A percentile compares a stretch with the other conserved stretches of the same genome.
These are phyloP conservation scores for Fusarium tupiense DNA, from an alignment of 2,329 filamentous ascomycete genomes.

Conservation along the genomic window DNA sequence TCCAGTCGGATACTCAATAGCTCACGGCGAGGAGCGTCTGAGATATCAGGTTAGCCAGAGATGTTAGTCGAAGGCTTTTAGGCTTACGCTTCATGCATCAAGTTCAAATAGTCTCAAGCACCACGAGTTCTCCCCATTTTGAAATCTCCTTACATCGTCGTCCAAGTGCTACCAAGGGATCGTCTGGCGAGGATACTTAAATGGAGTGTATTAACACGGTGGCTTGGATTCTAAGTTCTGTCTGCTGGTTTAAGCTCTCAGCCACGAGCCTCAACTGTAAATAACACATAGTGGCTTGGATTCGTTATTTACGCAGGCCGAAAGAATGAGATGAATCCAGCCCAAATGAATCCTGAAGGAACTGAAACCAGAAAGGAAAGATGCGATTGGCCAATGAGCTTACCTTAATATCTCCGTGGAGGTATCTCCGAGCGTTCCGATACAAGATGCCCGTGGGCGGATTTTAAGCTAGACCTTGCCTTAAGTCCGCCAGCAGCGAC, in stretches of 20 bases:
- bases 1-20: too few species aligned
- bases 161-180: not conserved
- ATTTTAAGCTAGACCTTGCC: not conserved
- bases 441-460: not conserved
- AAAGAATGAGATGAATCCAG: too few species aligned
- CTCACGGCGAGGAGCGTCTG: too few species aligned
- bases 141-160: accelerated
- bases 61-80: accelerated
- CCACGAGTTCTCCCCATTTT: not conserved
- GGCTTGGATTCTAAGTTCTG: too few species aligned
- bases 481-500: not conserved
- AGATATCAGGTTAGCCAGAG: too few species aligned
- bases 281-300: too few species aligned
- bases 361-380: accelerated
- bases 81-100: accelerated
- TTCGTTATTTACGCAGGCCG: too few species aligned
- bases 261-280: too few species aligned
- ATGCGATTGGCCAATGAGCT: not conserved
- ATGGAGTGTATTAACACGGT: not conserved
- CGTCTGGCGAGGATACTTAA: accelerated
- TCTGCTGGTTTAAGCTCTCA: too few species aligned
- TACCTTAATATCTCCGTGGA: not conserved
- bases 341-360: accelerated
- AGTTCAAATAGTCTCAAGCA: not conserved
- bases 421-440: not conserved